Conservation (phyloP, 2,329 filamentous ascomycete genomes). For the Dothistroma pini region DNA sequence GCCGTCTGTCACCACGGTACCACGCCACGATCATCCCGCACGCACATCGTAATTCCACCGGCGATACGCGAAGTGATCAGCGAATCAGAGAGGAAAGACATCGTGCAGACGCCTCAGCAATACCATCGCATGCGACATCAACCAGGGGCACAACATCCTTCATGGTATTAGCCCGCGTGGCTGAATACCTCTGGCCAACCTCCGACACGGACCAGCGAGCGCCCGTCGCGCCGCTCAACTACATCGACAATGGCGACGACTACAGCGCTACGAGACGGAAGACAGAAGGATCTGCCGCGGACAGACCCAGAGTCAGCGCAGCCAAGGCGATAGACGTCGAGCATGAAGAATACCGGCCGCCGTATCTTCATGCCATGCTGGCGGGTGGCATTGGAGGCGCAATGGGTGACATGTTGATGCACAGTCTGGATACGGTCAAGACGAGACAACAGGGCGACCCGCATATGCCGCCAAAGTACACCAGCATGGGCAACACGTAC, state of each 20-base stretch:
- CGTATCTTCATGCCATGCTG: slow-evolving; percentile 68
- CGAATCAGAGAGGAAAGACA: background rate
- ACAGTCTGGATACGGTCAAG: slow-evolving; percentile 97
- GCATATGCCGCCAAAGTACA: slow-evolving; percentile 87
- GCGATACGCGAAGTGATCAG: background rate
- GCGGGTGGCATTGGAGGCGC: slow-evolving; percentile 90
- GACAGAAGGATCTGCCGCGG: slow-evolving; percentile 35
- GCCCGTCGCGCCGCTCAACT: slow-evolving; percentile 29
- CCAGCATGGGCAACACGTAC: slow-evolving; percentile 85
- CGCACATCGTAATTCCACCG: background rate
- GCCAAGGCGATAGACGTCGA: slow-evolving; percentile 30
- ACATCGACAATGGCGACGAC: slow-evolving; percentile 38
- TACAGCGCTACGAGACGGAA: slow-evolving; percentile 29
- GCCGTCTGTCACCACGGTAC: background rate
- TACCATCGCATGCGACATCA: slow-evolving; percentile 22
- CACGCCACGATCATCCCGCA: background rate
- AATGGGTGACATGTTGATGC: slow-evolving; percentile 96
- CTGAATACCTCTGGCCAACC: slow-evolving; percentile 44
- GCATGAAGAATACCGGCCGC: slow-evolving; percentile 44
- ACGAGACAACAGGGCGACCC: slow-evolving; percentile 96
- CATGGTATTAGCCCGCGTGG: slow-evolving; percentile 51
- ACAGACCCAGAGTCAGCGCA: slow-evolving; percentile 22
- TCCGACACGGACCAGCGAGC: slow-evolving; percentile 17
- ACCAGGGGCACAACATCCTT: slow-evolving; percentile 27
- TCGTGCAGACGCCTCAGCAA: background rate